Conservation (phyloP, 2,329 filamentous ascomycete genomes). For the Atkinsonella hypoxylon region DNA sequence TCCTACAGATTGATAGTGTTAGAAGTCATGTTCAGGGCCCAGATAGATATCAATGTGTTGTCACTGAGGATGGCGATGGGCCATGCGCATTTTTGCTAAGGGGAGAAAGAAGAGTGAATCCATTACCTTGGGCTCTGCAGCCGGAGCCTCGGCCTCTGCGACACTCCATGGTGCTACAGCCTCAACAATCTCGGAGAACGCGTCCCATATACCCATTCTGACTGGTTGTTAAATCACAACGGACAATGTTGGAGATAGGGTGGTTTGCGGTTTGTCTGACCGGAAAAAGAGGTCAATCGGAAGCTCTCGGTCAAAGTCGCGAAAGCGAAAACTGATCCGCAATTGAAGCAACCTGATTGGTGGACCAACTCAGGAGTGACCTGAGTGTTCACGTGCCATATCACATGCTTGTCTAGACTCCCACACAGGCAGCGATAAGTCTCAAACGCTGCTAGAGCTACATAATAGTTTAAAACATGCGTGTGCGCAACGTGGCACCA, state of each 20-base stretch:
- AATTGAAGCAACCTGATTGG: conserved; percentile 41
- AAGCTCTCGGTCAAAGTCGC: conserved; percentile 29
- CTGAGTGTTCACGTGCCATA: conserved; percentile 4
- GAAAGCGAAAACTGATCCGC: conserved; percentile 31
- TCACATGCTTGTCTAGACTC: conserved; percentile 12
- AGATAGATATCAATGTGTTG: background rate
- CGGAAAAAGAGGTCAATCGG: conserved; percentile 23
- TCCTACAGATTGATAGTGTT: conserved; percentile 14
- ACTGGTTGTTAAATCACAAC: conserved; percentile 26
- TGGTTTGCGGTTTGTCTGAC: conserved; percentile 19
- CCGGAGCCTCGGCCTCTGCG: conserved; percentile 54
- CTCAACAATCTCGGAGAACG: conserved; percentile 51
- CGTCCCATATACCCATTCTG: conserved; percentile 57
- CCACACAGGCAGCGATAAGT: too few species aligned
- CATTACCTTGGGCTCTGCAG: conserved; percentile 49
- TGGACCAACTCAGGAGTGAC: background rate
- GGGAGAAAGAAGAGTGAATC: background rate
- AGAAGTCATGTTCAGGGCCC: background rate
- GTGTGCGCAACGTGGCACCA: background rate
- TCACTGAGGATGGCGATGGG: background rate
- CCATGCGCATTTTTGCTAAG: background rate
- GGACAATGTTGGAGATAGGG: conserved; percentile 23
- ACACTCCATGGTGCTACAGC: conserved; percentile 53
- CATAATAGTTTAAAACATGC: background rate
- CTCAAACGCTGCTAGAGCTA: too few species aligned